phyloP scores from a whole-genome alignment of 2,329 filamentous ascomycete species.

The Beauveria australis region DNA sequence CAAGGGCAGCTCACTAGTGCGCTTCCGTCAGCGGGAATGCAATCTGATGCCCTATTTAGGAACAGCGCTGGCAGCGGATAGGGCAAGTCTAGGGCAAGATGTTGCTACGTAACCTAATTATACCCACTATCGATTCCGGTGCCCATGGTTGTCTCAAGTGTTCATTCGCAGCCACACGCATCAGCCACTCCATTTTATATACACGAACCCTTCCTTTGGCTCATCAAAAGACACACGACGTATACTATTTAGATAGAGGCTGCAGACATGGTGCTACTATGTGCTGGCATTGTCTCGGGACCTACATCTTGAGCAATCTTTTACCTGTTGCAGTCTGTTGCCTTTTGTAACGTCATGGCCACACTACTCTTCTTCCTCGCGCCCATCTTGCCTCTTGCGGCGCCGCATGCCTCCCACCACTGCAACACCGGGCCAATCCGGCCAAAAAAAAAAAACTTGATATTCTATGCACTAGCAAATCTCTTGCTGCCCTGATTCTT shows the following conservation, averaged over 20 bases:
- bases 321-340: background rate
- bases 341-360: too few relatives aligned
- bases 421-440: background rate
- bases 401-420: background rate
- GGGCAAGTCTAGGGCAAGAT: background rate
- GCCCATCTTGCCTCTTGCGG: background rate
- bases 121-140: background rate
- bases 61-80: slow-evolving; percentile 9
- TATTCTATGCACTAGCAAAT: background rate
- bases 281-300: too few relatives aligned
- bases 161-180: background rate
- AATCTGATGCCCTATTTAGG: slow-evolving; percentile 5
- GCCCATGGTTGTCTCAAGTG: too few relatives aligned
- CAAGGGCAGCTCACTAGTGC: background rate
- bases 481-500: background rate
- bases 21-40: slow-evolving; percentile 6
- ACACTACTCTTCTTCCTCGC: background rate
- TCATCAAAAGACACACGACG: background rate
- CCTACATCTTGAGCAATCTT: too few relatives aligned
- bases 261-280: background rate
- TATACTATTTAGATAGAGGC: background rate
- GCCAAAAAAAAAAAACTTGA: background rate
- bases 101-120: background rate
- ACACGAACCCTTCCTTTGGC: background rate
- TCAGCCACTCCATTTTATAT: background rate